These are phyloP conservation scores for Macrolepiota dolichaula DNA, from an alignment of 768 basidiomycete species.

Conservation along the genomic window DNA sequence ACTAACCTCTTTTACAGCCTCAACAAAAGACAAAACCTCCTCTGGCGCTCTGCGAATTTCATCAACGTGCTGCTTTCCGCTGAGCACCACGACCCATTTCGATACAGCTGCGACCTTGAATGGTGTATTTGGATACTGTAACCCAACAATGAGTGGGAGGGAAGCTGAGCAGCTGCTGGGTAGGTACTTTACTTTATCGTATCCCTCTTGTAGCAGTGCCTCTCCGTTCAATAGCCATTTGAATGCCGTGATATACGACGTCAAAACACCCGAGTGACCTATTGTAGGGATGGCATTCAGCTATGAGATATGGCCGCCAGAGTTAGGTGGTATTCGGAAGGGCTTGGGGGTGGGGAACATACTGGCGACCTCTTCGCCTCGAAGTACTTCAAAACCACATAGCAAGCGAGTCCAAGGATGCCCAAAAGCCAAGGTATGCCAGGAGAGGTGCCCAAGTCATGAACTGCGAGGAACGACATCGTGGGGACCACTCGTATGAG, in stretches of 20 bases:
- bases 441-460: neutral
- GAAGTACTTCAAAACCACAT: neutral
- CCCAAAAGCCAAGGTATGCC: neutral
- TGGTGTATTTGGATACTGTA: slow-evolving; percentile 20
- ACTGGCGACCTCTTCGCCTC: slow-evolving; percentile 7
- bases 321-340: neutral
- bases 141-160: neutral
- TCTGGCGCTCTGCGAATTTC: slow-evolving; percentile 39
- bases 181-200: slow-evolving; percentile 14
- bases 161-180: neutral
- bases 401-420: neutral
- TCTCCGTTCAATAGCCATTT: slow-evolving; percentile 20
- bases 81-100: slow-evolving; percentile 38
- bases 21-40: slow-evolving; percentile 30
- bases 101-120: slow-evolving; percentile 24
- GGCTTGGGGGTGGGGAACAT: too few species aligned
- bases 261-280: slow-evolving; percentile 21
- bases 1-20: slow-evolving; percentile 30
- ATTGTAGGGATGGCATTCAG: slow-evolving; percentile 20
- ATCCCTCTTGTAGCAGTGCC: slow-evolving; percentile 23
- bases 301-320: slow-evolving; percentile 1
- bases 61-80: slow-evolving; percentile 26
- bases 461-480: neutral
- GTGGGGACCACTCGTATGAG: neutral
- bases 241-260: slow-evolving; percentile 21